Evolutionary conservation across 352 stramenopile genomes (phyloP), one percentile per base, ranked within the genome.

Genomic region (Phytophthora quininea): DNA sequence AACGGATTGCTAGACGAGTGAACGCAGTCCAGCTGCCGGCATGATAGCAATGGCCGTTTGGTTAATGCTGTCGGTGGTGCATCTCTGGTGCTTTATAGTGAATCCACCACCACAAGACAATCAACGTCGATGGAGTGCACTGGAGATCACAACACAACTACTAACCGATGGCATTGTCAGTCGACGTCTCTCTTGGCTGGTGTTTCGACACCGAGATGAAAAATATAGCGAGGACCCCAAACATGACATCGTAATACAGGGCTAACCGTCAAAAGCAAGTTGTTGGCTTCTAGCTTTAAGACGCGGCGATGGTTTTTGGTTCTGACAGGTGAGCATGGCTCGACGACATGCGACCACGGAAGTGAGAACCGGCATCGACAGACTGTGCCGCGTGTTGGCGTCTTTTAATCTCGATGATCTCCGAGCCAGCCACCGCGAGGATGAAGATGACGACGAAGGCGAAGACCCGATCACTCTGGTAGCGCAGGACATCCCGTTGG

Each of bases 1-100:
- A 64, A 29, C 60, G 65, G 65, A 2, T 5, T 73, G 27, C 3
- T 69, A 3, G n/a, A n/a, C n/a, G n/a, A n/a, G 33, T 10, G 14
- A 47, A 40, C 52, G 53, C 57, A 67, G 47, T 12, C 9, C 40
- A 11, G 19, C 11, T 49, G 65, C 59, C 45, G 32, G n/a, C 9
- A 52, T 40, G 6, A 48, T 53, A 1, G 58, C 65, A 4, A 12
- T 69, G 12, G 24, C 12, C 2, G 63, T 45, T 35, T 69, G 58
- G 58, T 4, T 68, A 24, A 24, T 68, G 12, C 24, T 73, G 3
- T 33, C 40, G n/a, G 10, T 37, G 9, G 24, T 69, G 15, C 65
- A 73, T 29, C 9, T 29, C 7, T 69, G 48, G 47, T 49, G 48
- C 29, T 2, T 73, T 32, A 11, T n/a, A 33, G 24, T 38, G 9